A percentile compares a stretch with the other conserved stretches of the same genome.
phyloP scores from a whole-genome alignment of 2,329 filamentous ascomycete genomes.

The Stenocarpella maydis region DNA sequence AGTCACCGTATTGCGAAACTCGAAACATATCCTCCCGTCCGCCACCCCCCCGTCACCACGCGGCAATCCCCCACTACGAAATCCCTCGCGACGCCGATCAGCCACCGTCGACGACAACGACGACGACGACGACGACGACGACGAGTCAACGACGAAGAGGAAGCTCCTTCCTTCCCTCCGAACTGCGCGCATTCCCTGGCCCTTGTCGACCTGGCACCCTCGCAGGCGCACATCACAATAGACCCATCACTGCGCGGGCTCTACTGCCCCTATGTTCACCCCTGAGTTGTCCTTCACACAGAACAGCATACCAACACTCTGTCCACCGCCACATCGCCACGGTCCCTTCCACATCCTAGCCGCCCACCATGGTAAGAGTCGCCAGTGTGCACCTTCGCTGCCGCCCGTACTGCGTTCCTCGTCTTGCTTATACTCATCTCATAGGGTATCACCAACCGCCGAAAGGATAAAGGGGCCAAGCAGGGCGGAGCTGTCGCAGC shows the following conservation, averaged over 20 bases:
- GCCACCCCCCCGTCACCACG: background rate
- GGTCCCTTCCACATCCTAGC: constrained; percentile 4
- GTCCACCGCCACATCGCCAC: constrained; percentile 10
- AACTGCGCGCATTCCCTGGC: constrained; percentile 19
- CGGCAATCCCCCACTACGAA: constrained; percentile 20
- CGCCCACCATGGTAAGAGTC: constrained; percentile 34
- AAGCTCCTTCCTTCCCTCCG: background rate
- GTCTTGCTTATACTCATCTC: constrained; percentile 21
- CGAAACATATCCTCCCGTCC: constrained; percentile 22
- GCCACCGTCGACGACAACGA: no score
- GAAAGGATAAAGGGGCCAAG: constrained; percentile 56
- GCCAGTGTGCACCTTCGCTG: background rate
- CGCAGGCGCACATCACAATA: constrained; percentile 20
- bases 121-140: constrained; percentile 5
- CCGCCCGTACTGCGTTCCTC: background rate
- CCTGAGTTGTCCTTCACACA: constrained; percentile 22
- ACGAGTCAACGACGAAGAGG: background rate
- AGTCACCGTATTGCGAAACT: constrained; percentile 27
- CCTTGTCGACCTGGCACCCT: constrained; percentile 16
- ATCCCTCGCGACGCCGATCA: constrained; percentile 18
- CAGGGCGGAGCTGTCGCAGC: constrained; percentile 52
- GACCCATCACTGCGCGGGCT: constrained; percentile 24
- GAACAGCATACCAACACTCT: constrained; percentile 16
- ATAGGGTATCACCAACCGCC: constrained; percentile 59
- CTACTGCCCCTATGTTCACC: constrained; percentile 15